Evolutionary conservation across 1,139 yeast genomes (phyloP), one percentile per base, ranked within the genome.

Genomic region (Debaryomycetaceae sp.): DNA sequence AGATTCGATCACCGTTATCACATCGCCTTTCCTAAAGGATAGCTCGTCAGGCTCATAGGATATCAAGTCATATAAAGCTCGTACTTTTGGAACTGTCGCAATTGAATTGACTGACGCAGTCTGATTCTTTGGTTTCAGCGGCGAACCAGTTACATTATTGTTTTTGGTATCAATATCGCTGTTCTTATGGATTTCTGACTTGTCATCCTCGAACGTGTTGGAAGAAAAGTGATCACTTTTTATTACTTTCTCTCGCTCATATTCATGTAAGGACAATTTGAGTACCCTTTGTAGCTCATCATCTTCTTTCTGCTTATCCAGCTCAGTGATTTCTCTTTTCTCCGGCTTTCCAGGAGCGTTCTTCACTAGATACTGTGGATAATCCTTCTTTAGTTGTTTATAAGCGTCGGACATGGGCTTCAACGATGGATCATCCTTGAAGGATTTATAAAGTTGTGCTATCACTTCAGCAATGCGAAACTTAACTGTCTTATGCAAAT

Each of bases 1-100:
- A 14, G 87, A 79, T 57, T 90, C 98, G 41, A 91, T 76, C 1
- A 93, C 96, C 1, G 86, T 84, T 41, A 93, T 91, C 2, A 83
- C 72, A 58, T 86, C 95, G 22, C 89, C 91, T 54, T 82, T 84
- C 40, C 80, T 72, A 60, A 86, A 85, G 0, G 89, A 81, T 24
- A 86, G 66, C 49, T 86, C 90, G 50, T 84, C 90, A 2, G 80
- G 80, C 54, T 84, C 91, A 41, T 80, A 75, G 1, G 96, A 80
- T 17, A 78, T 72, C 40, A 91, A 72, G 59, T 90, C 97, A 58
- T 88, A 93, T 42, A 93, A 68, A 0, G 98, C 98, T 42, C 87
- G 78, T 0, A 91, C 97, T 51, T 84, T 78, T 5, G 80, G 77
- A 3, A 84, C 79, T 0, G 79, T 74, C 5, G 78, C 78, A 31